Conservation (phyloP, 164 flowering plant species). For the Paratinospora sagittata region DNA sequence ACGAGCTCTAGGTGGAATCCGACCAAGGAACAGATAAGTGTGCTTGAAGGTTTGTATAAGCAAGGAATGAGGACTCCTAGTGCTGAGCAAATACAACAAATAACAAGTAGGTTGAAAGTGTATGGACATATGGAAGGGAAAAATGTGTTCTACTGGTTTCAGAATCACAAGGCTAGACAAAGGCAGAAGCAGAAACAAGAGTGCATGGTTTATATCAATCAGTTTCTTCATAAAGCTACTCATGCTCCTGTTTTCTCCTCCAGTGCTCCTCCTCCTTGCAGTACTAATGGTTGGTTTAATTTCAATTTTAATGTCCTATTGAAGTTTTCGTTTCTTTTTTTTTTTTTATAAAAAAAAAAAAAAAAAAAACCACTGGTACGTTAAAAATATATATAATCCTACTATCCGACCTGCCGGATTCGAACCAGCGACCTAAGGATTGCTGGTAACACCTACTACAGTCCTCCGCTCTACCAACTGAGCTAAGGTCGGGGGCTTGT, state of each 20-base stretch:
- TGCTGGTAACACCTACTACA: too few relatives aligned
- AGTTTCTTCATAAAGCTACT: conserved; percentile 26
- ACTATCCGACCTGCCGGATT: too few relatives aligned
- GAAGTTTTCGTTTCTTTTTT: too few relatives aligned
- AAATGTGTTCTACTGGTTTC: too few relatives aligned
- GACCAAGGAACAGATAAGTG: conserved; percentile 67
- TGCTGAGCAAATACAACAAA: conserved; percentile 80
- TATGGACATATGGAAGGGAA: conserved; percentile 70
- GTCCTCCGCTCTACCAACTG: too few relatives aligned
- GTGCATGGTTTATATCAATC: conserved; percentile 36
- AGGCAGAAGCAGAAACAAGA: conserved; percentile 80
- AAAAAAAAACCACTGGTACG: too few relatives aligned
- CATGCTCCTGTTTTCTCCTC: conserved; percentile 16
- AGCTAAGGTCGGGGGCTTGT: too few relatives aligned
- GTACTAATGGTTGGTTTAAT: conserved; percentile 25
- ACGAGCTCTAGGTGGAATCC: conserved; percentile 67
- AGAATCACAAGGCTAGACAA: conserved; percentile 81
- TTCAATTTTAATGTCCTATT: too few relatives aligned
- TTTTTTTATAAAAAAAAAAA: too few relatives aligned
- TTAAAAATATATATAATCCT: too few relatives aligned
- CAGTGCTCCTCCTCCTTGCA: conserved; percentile 15
- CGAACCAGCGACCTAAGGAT: too few relatives aligned
- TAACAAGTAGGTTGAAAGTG: conserved; percentile 44
- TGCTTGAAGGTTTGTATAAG: conserved; percentile 60
- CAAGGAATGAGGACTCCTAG: conserved; percentile 74